Percentiles rank a stretch among this genome's conserved stretches.
phyloP scores from a whole-genome alignment of 208 protist genomes.

The Trypanosomatidae sp. region DNA sequence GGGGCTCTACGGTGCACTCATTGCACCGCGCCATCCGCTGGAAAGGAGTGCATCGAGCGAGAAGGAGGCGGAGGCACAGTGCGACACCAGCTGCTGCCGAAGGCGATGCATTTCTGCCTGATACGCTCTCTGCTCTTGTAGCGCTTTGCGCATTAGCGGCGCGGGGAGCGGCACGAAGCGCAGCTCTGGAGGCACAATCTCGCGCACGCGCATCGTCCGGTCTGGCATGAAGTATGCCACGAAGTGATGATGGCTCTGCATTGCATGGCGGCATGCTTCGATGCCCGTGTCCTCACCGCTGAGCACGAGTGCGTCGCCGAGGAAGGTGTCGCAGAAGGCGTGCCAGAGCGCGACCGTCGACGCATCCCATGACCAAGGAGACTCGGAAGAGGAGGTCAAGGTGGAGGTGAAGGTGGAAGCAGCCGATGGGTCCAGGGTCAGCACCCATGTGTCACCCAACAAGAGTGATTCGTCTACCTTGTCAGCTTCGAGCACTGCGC shows the following conservation, averaged over 20 bases:
- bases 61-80: slow-evolving; percentile 3
- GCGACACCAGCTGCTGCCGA: slow-evolving; percentile 4
- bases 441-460: slow-evolving; percentile 57
- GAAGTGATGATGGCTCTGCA: slow-evolving; percentile 27
- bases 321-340: slow-evolving; percentile 17
- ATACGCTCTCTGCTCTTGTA: background rate
- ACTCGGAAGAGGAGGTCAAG: background rate
- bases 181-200: slow-evolving; percentile 61
- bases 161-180: slow-evolving; percentile 32
- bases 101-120: background rate
- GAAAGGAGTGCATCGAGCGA: slow-evolving; percentile 5
- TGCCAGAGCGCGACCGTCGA: slow-evolving; percentile 1
- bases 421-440: slow-evolving; percentile 19
- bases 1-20: background rate
- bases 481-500: slow-evolving; percentile 31
- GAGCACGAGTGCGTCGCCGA: slow-evolving; percentile 41
- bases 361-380: background rate
- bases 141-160: background rate
- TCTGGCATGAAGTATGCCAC: slow-evolving; percentile 45
- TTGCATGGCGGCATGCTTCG: slow-evolving; percentile 27
- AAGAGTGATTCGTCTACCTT: slow-evolving; percentile 49
- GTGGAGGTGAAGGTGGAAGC: slow-evolving; percentile 1
- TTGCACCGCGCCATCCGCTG: background rate
- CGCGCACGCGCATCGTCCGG: slow-evolving; percentile 42
- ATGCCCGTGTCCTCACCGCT: slow-evolving; percentile 34